Evolutionary conservation across 1,284 basidiomycete species (phyloP), one percentile per base, ranked within the genome.

Genomic region (Mycena citricolor): DNA sequence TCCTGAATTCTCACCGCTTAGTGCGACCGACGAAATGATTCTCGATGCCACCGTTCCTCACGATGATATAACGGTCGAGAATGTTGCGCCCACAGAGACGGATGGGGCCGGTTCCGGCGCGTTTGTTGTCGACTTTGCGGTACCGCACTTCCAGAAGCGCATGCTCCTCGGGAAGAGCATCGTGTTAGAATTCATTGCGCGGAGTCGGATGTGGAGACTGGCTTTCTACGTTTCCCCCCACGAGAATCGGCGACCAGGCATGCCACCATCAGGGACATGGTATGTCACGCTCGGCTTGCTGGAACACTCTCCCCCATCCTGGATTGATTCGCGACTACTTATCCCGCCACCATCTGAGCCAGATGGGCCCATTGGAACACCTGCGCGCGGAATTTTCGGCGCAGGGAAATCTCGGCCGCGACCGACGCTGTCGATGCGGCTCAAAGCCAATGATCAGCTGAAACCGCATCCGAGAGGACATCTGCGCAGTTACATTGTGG

Each of bases 61-160:
- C 6, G 84, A 86, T 53, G 69, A 72, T 12, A 63, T 86, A 10
- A 62, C 60, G 4, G 72, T 83, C 13, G 67, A 70, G 25, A 74
- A 79, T 41, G 51, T 74, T 4, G 60, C 63, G 0, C 70, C 68
- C 1, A 73, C 77, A 29, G 72, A 74, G 23, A 75, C 74, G 1
- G n/a, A n/a, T n/a, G n/a, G n/a, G n/a, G n/a, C n/a, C n/a, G n/a
- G n/a, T n/a, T n/a, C n/a, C n/a, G n/a, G n/a, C n/a, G 66, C 73
- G 4, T 86, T 88, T 52, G 69, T 69, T 0, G 77, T 69, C 2
- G 59, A 68, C 16, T 69, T 85, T 43, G 67, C 68, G 16, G 67
- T 86, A n/a, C 66, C 70, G 5, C 66, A 76, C 37, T 87, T 86
- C 61, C 82, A 84, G 58, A 81, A 77, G 56, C 70, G 86, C 6